Evolutionary conservation across 179 eudicot species (phyloP).

Genomic region (Dionaea muscipula): DNA sequence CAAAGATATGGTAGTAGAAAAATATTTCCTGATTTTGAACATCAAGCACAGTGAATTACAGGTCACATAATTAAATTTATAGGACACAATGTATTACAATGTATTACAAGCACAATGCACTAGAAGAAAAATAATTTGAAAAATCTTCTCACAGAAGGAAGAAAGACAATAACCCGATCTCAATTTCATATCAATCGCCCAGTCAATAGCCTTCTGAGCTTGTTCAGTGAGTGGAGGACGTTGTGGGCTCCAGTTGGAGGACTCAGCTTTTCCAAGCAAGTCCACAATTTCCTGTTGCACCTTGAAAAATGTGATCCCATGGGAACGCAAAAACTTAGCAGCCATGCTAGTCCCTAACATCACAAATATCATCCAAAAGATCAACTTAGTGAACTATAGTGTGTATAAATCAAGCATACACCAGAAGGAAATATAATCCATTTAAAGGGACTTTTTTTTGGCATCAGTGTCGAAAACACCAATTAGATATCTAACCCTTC

Average conservation of each 20-base stretch:
- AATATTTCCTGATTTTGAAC: no score
- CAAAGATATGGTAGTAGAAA: no score
- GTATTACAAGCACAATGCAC: no score
- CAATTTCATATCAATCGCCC: constrained; percentile 68
- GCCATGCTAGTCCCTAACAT: constrained; percentile 58
- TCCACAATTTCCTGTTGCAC: constrained; percentile 56
- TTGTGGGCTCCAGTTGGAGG: constrained; percentile 44
- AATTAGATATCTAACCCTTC: neutral
- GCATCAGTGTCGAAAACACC: neutral
- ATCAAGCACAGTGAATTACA: no score
- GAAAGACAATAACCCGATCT: constrained; percentile 52
- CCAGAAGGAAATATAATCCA: no score
- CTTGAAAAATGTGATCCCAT: constrained; percentile 54
- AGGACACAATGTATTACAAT: no score
- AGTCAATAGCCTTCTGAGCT: constrained; percentile 77
- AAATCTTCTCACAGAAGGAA: neutral
- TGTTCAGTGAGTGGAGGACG: constrained; percentile 76
- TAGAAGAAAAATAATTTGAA: no score
- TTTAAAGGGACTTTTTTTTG: no score
- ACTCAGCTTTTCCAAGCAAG: constrained; percentile 51
- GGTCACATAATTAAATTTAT: no score
- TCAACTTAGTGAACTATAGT: no score
- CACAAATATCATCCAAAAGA: no score
- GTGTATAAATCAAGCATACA: no score
- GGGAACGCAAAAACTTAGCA: constrained; percentile 50